Evolutionary conservation across 345 rosid genomes (phyloP).

Genomic region (Turritis glabra): DNA sequence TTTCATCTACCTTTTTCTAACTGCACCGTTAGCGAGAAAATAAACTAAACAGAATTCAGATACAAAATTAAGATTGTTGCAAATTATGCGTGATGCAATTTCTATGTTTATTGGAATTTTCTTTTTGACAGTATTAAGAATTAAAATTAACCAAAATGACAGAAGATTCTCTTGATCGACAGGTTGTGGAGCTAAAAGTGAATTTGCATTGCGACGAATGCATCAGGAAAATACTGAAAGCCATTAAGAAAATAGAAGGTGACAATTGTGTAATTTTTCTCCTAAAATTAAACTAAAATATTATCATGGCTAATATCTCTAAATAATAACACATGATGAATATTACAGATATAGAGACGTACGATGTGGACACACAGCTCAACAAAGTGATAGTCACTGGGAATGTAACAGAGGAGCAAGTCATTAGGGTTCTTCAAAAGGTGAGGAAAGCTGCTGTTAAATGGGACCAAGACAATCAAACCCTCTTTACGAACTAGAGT

Average conservation of each 20-base stretch:
- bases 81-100: not conserved
- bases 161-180: not conserved
- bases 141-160: not conserved
- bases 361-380: constrained; percentile 70
- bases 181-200: constrained; percentile 86
- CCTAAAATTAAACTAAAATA: not conserved
- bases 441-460: constrained; percentile 61
- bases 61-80: too few species aligned
- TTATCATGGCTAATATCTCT: not conserved
- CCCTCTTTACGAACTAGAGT: constrained; percentile 27
- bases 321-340: not conserved
- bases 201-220: constrained; percentile 78
- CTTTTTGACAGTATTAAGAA: not conserved
- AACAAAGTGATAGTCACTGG: constrained; percentile 86
- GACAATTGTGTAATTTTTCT: not conserved
- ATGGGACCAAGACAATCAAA: constrained; percentile 45
- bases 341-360: constrained; percentile 68
- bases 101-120: not conserved
- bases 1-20: constrained; percentile 7
- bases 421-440: constrained; percentile 73
- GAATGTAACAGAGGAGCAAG: constrained; percentile 68
- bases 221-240: constrained; percentile 79
- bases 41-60: too few species aligned
- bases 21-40: too few species aligned
- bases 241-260: constrained; percentile 77